phyloP scores from a whole-genome alignment of 164 flowering plant genomes.

The Chimonanthus salicifolius region DNA sequence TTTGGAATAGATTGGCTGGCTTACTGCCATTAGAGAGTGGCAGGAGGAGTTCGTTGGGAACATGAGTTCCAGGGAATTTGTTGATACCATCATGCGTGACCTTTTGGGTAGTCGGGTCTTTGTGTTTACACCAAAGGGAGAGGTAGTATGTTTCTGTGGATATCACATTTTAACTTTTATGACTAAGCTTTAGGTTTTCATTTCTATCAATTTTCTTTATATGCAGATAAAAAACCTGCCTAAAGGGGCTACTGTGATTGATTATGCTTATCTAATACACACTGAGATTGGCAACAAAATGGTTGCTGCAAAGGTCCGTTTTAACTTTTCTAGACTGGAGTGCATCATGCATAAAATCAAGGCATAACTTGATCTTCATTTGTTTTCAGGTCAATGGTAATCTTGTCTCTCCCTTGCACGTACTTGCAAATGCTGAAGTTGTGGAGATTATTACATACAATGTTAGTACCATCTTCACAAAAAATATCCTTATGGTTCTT shows the following conservation, averaged over 20 bases:
- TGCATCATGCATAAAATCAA: background rate
- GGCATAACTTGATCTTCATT: conserved; percentile 9
- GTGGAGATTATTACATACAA: conserved; percentile 89
- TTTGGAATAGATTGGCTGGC: conserved; percentile 79
- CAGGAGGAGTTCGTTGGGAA: conserved; percentile 99
- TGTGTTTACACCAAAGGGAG: conserved; percentile 97
- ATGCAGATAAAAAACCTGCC: conserved; percentile 90
- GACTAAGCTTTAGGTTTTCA: background rate
- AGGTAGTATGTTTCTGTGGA: conserved; percentile 40
- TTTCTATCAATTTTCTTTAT: conserved; percentile 1
- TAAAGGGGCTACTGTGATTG: conserved; percentile 89
- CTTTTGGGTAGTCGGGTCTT: conserved; percentile 92
- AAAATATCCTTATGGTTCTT: background rate
- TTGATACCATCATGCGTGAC: conserved; percentile 86
- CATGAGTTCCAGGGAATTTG: conserved; percentile 98
- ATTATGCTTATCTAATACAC: conserved; percentile 97
- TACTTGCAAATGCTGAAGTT: conserved; percentile 95
- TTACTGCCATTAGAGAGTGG: conserved; percentile 98
- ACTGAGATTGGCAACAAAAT: conserved; percentile 98
- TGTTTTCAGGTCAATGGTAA: conserved; percentile 91
- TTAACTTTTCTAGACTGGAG: background rate
- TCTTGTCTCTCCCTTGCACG: conserved; percentile 79
- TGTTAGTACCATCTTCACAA: conserved; percentile 41
- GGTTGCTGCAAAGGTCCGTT: conserved; percentile 96
- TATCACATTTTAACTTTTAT: background rate